Percentiles rank a stretch among this genome's conserved stretches.
These are phyloP conservation scores for Coffea eugenioides DNA, from an alignment of 257 asterid genomes.

Conservation along the genomic window DNA sequence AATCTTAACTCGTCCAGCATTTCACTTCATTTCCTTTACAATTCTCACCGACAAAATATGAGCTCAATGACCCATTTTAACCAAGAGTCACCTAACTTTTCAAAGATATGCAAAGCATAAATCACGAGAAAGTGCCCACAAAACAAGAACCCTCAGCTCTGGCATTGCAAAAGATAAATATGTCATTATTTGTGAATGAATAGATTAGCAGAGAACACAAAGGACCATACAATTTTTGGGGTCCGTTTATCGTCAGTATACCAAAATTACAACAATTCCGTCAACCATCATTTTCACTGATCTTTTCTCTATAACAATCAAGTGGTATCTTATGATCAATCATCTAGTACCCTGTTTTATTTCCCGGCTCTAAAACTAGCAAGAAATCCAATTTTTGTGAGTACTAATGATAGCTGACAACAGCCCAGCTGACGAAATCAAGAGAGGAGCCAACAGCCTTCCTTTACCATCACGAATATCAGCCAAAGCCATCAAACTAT, in stretches of 20 bases:
- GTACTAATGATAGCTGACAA: slow-evolving; percentile 75
- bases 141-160: background rate
- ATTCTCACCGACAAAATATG: background rate
- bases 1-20: background rate
- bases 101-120: too few species aligned
- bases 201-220: background rate
- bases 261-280: background rate
- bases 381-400: slow-evolving; percentile 85
- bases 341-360: background rate
- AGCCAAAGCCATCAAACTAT: slow-evolving; percentile 81
- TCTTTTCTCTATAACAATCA: background rate
- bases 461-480: slow-evolving; percentile 83
- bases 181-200: background rate
- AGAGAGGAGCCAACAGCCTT: slow-evolving; percentile 48
- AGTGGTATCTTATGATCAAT: background rate
- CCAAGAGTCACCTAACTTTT: too few species aligned
- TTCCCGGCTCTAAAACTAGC: slow-evolving; percentile 21
- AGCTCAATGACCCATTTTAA: too few species aligned
- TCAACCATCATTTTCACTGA: background rate
- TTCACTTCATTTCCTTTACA: background rate
- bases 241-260: background rate
- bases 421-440: slow-evolving; percentile 69
- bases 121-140: background rate
- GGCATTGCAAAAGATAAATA: too few species aligned
- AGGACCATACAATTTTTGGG: background rate